Conservation (phyloP, 176 grass and related monocot genomes). For the Zoysia pacifica region DNA sequence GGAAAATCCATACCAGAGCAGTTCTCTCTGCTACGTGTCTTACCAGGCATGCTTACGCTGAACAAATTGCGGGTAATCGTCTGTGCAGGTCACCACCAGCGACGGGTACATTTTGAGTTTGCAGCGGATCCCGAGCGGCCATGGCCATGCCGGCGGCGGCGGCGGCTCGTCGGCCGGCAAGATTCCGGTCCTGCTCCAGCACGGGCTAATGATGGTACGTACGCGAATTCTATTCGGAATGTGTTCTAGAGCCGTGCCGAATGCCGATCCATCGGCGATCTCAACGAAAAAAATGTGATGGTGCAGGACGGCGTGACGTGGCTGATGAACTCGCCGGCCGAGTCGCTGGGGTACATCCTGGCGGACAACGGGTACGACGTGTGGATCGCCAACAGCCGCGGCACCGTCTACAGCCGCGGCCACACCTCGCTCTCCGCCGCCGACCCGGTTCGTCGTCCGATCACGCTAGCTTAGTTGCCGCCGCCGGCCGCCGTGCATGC, state of each 20-base stretch:
- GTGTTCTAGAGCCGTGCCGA: too few species aligned
- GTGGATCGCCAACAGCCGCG: conserved; percentile 60
- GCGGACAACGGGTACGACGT: conserved; percentile 62
- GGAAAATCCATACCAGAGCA: too few species aligned
- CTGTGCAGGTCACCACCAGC: conserved; percentile 49
- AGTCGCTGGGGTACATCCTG: conserved; percentile 62
- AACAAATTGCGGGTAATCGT: neutral
- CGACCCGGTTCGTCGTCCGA: neutral
- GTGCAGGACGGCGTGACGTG: conserved; percentile 58
- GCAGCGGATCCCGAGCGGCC: conserved; percentile 45
- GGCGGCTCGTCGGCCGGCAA: conserved; percentile 1
- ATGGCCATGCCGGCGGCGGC: neutral
- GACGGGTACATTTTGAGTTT: conserved; percentile 66
- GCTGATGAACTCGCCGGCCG: conserved; percentile 48
- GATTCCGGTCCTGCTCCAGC: conserved; percentile 54
- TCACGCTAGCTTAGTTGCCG: too few species aligned
- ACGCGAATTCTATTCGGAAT: too few species aligned
- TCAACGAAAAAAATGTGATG: neutral
- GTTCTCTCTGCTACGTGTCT: too few species aligned
- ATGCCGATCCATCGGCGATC: too few species aligned
- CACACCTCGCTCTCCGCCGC: conserved; percentile 55
- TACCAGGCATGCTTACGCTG: neutral
- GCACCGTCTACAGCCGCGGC: conserved; percentile 52
- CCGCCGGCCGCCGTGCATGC: too few species aligned
- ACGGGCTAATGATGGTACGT: conserved; percentile 57